A percentile compares a stretch with the other conserved stretches of the same genome.
Evolutionary conservation across 2,329 filamentous ascomycete genomes (phyloP).

Genomic region (Apiospora arundinis): DNA sequence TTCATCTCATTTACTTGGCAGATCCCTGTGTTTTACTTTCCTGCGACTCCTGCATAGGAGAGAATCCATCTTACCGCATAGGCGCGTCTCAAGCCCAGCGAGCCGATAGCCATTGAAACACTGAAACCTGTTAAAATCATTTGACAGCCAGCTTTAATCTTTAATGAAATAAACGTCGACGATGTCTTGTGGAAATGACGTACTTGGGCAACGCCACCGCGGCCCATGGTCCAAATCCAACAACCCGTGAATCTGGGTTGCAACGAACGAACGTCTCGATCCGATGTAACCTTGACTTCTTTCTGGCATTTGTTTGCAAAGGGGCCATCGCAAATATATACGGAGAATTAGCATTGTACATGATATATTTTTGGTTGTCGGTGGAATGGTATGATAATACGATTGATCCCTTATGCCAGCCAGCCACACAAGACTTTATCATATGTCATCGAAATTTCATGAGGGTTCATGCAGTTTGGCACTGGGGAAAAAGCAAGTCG

Average conservation of each 20-base stretch:
- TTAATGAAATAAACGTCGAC: not conserved
- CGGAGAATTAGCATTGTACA: not conserved
- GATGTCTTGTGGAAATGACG: conserved; percentile 9
- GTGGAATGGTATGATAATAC: not conserved
- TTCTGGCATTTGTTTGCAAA: not conserved
- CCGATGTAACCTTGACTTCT: not conserved
- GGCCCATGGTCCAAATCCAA: not conserved
- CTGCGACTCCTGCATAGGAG: conserved; percentile 7
- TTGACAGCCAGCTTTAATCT: not conserved
- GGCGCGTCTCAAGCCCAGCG: not conserved
- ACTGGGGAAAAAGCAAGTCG: not conserved
- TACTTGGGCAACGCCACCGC: not conserved
- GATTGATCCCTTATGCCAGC: not conserved
- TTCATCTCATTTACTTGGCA: conserved; percentile 20
- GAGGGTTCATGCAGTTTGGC: not conserved
- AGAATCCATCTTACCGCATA: conserved; percentile 6
- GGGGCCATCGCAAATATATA: too few species aligned
- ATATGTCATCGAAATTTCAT: not conserved
- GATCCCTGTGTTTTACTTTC: conserved; percentile 19
- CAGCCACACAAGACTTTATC: not conserved
- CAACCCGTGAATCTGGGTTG: conserved; percentile 8
- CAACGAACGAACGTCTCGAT: not conserved
- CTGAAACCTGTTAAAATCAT: not conserved
- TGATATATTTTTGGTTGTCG: not conserved
- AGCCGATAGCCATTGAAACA: not conserved